Base-by-base conservation (phyloP, 257 asterid genomes). In the Fraxinus anomala region DNA sequence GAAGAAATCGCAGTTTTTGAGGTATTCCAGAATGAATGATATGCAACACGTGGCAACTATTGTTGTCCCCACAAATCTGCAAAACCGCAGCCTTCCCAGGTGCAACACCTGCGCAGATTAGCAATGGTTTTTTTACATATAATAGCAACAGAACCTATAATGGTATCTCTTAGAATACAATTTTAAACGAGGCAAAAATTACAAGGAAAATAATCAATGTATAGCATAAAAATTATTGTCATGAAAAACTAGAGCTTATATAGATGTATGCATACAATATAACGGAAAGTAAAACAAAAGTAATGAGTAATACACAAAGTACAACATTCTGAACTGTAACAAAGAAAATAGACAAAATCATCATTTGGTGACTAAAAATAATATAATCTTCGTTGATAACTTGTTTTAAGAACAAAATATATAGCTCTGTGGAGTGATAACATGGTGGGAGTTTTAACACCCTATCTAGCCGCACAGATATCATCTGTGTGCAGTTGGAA, bases 81-180 rank as follows among this genome's bases (percentile, higher is more conserved):
- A 95, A 80, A 71, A 92, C 97, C 63, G 99, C 98, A 44, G 92
- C 94, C 85, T 92, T 90, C 83, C 98, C 93, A 68, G 94, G 94
- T 44, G 95, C 74, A 68, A 83, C 90, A 70, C 99, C 99, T 94
- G 84, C 84, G 2, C 31, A 28, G 36, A 73, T 63, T 6, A 80
- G 77, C 42, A 49, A 71, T 71, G 39, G 39, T 23, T 67, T 70
- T 1, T n/a, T 49, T 74, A 40, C 79, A 76, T 76, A 51, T 56
- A 68, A 39, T 24, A 80, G 86, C 66, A 36, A 83, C 8, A 63
- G 5, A 63, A 63, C 16, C 31, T 11, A 3, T 6, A 12, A 11
- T 63, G 19, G 34, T 23, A 19, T 63, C 69, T 63, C 17, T 63
- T 56, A 56, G 14, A 56, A 56, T 1, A 23, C 9, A 56, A n/a